Conservation (phyloP, 495 filamentous ascomycete genomes). For the Penicillium longicatenatum region DNA sequence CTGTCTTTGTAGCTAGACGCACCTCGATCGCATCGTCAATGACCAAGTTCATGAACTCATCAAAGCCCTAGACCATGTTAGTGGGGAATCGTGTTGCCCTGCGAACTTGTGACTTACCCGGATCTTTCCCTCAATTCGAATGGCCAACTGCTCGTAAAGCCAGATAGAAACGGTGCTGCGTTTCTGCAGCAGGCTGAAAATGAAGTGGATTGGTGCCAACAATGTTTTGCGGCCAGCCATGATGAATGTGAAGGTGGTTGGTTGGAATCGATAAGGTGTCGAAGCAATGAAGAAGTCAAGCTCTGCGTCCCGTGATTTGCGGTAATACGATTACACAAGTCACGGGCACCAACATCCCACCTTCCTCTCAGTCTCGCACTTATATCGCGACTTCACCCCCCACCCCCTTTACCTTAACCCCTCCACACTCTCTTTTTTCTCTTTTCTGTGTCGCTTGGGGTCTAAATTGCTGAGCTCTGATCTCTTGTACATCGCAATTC, state of each 20-base stretch:
- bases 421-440: conserved; percentile 7
- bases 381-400: conserved; percentile 9
- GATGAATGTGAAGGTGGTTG: conserved; percentile 27
- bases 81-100: background rate
- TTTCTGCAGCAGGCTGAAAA: conserved; percentile 93
- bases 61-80: conserved; percentile 68
- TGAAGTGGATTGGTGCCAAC: conserved; percentile 96
- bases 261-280: conserved; percentile 7
- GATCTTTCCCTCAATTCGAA: conserved; percentile 94
- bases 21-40: conserved; percentile 95
- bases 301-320: conserved; percentile 34
- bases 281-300: conserved; percentile 15
- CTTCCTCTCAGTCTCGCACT: conserved; percentile 26
- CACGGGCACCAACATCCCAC: conserved; percentile 45
- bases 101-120: conserved; percentile 55
- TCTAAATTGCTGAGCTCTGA: conserved; percentile 19
- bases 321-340: conserved; percentile 31
- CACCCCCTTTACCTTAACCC: conserved; percentile 11
- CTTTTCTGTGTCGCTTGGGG: conserved; percentile 13
- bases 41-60: conserved; percentile 99
- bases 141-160: conserved; percentile 93
- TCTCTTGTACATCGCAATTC: conserved; percentile 14
- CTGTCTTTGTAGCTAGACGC: conserved; percentile 77
- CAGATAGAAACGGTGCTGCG: conserved; percentile 88
- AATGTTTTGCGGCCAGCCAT: conserved; percentile 92